Percentiles rank a stretch among this genome's conserved stretches.
Conservation (phyloP, 2,329 filamentous ascomycete species). For the Penicillium expansum region DNA sequence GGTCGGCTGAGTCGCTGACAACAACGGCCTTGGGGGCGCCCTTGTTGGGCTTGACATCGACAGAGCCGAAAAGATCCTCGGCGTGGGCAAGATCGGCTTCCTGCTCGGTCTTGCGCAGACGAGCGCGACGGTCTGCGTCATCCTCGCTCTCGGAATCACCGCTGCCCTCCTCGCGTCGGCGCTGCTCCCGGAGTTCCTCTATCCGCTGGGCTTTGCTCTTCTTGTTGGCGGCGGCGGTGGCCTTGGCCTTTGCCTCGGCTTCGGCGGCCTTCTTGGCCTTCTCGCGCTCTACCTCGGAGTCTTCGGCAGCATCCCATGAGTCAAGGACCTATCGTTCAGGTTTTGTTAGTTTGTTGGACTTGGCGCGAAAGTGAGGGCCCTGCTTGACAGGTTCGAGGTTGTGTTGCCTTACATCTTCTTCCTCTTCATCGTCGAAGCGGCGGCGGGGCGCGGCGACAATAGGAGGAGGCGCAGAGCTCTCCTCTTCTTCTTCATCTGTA, state of each 20-base stretch:
- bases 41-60: slow-evolving; percentile 66
- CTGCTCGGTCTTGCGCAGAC: slow-evolving; percentile 76
- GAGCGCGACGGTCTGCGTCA: slow-evolving; percentile 68
- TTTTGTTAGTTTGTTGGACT: not conserved
- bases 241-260: slow-evolving; percentile 84
- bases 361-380: not conserved
- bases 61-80: slow-evolving; percentile 80
- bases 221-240: slow-evolving; percentile 82
- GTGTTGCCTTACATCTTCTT: slow-evolving; percentile 66
- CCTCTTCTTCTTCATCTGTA: slow-evolving; percentile 47
- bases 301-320: slow-evolving; percentile 94
- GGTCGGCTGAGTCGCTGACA: slow-evolving; percentile 65
- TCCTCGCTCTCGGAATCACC: slow-evolving; percentile 63
- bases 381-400: not conserved
- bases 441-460: slow-evolving; percentile 50
- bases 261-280: slow-evolving; percentile 86
- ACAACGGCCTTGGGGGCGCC: slow-evolving; percentile 65
- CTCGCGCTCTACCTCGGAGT: slow-evolving; percentile 94
- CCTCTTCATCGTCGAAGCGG: slow-evolving; percentile 93
- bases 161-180: slow-evolving; percentile 56
- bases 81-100: slow-evolving; percentile 87
- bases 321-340: slow-evolving; percentile 69
- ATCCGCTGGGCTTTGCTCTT: slow-evolving; percentile 86
- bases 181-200: slow-evolving; percentile 70
- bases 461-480: slow-evolving; percentile 48